phyloP scores from a whole-genome alignment of 768 basidiomycete species.

The Podaxis carcinomalis region DNA sequence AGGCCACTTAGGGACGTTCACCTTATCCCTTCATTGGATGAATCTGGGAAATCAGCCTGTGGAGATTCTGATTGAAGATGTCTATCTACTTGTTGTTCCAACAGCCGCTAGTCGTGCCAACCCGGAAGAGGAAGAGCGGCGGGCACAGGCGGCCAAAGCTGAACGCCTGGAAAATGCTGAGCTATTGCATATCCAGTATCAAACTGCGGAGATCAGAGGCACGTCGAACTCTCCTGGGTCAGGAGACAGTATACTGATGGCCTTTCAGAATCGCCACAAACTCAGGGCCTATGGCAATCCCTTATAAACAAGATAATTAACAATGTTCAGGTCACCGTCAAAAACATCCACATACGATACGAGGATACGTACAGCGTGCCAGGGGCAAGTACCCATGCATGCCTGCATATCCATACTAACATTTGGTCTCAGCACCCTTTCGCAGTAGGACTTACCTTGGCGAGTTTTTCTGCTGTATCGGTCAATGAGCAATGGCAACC shows the following conservation, averaged over 20 bases:
- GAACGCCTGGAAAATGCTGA: constrained; percentile 91
- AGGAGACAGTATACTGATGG: constrained; percentile 5
- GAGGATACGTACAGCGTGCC: constrained; percentile 95
- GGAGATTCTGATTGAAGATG: constrained; percentile 87
- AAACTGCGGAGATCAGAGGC: constrained; percentile 50
- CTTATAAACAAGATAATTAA: constrained; percentile 88
- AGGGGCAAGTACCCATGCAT: constrained; percentile 52
- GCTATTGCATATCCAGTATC: constrained; percentile 62
- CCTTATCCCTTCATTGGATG: constrained; percentile 84
- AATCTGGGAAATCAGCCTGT: constrained; percentile 88
- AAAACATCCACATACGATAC: constrained; percentile 94
- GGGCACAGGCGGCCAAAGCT: constrained; percentile 80
- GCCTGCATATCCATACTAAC: not conserved
- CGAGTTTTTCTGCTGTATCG: constrained; percentile 84
- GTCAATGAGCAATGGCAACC: constrained; percentile 86
- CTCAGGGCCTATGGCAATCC: constrained; percentile 82
- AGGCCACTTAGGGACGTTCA: constrained; percentile 87
- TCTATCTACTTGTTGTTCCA: constrained; percentile 90
- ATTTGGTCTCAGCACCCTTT: constrained; percentile 74
- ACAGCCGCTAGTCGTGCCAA: constrained; percentile 64
- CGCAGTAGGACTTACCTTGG: constrained; percentile 84
- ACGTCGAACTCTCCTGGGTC: constrained; percentile 11
- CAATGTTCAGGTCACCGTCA: constrained; percentile 93
- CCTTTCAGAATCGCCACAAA: constrained; percentile 53
- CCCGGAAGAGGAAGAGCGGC: constrained; percentile 78